phyloP scores from a whole-genome alignment of 441 rosid genomes.

The Aleurites moluccanus region DNA sequence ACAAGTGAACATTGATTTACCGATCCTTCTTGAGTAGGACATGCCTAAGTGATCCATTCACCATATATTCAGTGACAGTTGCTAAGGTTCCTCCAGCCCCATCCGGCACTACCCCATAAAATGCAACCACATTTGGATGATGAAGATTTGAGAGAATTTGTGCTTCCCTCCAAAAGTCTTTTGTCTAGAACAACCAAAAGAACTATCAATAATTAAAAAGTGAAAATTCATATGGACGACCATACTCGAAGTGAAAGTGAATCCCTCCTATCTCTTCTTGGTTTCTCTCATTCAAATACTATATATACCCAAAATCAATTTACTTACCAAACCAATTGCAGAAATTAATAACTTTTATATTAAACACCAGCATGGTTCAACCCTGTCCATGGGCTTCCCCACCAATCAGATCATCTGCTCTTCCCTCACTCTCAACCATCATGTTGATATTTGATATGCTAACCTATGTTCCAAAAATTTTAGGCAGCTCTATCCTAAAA shows the following conservation, averaged over 20 bases:
- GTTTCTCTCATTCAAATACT: not conserved
- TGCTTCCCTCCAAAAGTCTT: constrained; percentile 98
- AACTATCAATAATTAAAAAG: constrained; percentile 11
- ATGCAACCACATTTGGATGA: constrained; percentile 92
- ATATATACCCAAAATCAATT: not conserved
- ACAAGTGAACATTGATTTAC: constrained; percentile 34
- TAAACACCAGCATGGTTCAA: not conserved
- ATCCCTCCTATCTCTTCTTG: not conserved
- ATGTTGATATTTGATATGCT: not conserved
- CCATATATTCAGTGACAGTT: constrained; percentile 96
- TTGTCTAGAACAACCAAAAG: constrained; percentile 44
- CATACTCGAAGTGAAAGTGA: not conserved
- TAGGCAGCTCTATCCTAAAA: not conserved
- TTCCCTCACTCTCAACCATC: not conserved
- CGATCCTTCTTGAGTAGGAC: constrained; percentile 84
- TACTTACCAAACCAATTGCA: not conserved
- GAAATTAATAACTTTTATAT: not conserved
- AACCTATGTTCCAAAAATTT: not conserved
- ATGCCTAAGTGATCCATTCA: constrained; percentile 94
- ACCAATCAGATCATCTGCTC: not conserved
- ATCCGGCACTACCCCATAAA: constrained; percentile 91
- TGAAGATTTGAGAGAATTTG: constrained; percentile 84
- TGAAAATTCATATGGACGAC: not conserved
- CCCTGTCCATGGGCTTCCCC: not conserved
- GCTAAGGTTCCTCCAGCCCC: constrained; percentile 92